Percentiles rank a stretch among this genome's conserved stretches.
These are phyloP conservation scores for Diutina catenulata DNA, from an alignment of 1,139 yeast species.

Conservation along the genomic window DNA sequence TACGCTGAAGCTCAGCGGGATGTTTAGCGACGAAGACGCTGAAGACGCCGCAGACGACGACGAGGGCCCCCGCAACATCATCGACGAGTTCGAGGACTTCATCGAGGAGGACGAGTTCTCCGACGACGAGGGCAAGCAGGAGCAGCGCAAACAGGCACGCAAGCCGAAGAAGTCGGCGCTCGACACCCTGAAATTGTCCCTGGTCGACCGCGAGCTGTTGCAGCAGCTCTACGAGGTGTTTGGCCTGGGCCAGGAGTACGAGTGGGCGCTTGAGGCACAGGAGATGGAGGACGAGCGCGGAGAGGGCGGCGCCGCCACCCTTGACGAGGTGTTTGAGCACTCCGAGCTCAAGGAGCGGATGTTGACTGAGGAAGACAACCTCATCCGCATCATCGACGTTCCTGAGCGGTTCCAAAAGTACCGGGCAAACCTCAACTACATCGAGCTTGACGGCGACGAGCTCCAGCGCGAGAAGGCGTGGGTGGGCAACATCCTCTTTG, in stretches of 20 bases:
- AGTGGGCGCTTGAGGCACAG: constrained; percentile 94
- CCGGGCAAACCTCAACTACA: constrained; percentile 51
- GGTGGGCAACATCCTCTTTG: constrained; percentile 49
- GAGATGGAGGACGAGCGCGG: constrained; percentile 53
- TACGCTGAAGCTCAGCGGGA: constrained; percentile 47
- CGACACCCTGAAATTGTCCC: constrained; percentile 53
- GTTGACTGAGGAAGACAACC: constrained; percentile 87
- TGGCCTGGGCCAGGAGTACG: constrained; percentile 96
- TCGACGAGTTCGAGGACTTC: constrained; percentile 91
- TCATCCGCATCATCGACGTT: constrained; percentile 72
- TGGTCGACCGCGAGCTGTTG: constrained; percentile 82
- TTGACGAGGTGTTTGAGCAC: constrained; percentile 89
- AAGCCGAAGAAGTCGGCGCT: constrained; percentile 25
- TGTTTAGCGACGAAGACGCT: constrained; percentile 57
- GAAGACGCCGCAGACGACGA: constrained; percentile 18
- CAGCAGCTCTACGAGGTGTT: constrained; percentile 91
- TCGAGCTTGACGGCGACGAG: constrained; percentile 58
- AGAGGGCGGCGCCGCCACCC: constrained; percentile 45
- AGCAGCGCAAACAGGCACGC: constrained; percentile 16
- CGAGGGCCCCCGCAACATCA: constrained; percentile 24
- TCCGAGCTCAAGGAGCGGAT: constrained; percentile 83
- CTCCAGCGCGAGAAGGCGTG: constrained; percentile 65
- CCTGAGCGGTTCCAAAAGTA: constrained; percentile 87
- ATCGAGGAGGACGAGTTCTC: constrained; percentile 95
- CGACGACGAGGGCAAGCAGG: constrained; percentile 52